These are phyloP conservation scores for Arachnomyces sp. DNA, from an alignment of 2,329 filamentous ascomycete species.

Conservation along the genomic window DNA sequence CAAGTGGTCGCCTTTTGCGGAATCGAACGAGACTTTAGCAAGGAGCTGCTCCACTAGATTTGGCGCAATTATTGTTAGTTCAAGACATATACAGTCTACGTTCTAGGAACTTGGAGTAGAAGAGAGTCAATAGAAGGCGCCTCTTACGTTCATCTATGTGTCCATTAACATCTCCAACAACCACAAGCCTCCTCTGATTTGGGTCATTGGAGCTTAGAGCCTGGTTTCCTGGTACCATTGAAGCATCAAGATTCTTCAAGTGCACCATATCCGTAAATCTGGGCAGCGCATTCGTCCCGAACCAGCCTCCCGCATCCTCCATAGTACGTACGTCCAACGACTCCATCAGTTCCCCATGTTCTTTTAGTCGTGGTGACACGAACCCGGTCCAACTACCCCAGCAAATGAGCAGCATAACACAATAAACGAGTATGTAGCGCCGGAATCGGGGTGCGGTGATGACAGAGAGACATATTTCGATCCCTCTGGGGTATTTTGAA, in stretches of 20 bases:
- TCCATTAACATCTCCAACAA: constrained; percentile 90
- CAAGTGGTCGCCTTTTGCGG: constrained; percentile 58
- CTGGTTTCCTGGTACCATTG: constrained; percentile 36
- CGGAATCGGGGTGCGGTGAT: constrained; percentile 35
- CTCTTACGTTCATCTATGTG: constrained; percentile 59
- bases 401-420: constrained; percentile 24
- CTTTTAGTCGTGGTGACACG: constrained; percentile 24
- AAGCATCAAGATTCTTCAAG: constrained; percentile 42
- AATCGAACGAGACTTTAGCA: constrained; percentile 56
- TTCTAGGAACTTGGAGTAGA: constrained; percentile 3
- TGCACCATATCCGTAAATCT: constrained; percentile 44
- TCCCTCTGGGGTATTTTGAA: too few species aligned
- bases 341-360: constrained; percentile 22
- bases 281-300: constrained; percentile 42
- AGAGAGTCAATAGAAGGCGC: background rate
- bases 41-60: constrained; percentile 51
- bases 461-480: constrained; percentile 18
- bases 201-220: constrained; percentile 19
- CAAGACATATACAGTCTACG: too few species aligned
- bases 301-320: constrained; percentile 28
- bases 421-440: constrained; percentile 30
- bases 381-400: constrained; percentile 28
- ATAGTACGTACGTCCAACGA: constrained; percentile 25
- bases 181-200: constrained; percentile 55
- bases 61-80: constrained; percentile 4